Base-by-base conservation (phyloP, 176 grass and related monocot species). In the Musa schizocarpa region DNA sequence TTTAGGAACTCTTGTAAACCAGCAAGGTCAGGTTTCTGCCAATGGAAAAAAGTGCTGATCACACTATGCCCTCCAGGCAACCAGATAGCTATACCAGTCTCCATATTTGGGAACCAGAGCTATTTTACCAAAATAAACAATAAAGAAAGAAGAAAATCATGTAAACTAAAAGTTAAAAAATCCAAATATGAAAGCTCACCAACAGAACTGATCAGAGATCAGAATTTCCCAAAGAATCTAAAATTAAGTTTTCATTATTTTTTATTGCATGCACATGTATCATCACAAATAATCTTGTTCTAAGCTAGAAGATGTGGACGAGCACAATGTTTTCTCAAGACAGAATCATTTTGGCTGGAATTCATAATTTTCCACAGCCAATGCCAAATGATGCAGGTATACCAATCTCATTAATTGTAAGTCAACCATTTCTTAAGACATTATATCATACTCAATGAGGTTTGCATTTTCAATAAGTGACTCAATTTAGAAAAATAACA, bases 21-120 rank as follows among this genome's bases (percentile, higher is more conserved):
- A 73, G 81, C 76, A 55, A 71, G 43, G 20, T 61, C 68, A 11
- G 79, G 88, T 72, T 90, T 90, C 84, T 90, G 64, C 50, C 11
- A 26, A 65, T 25, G 22, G 9, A 52, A 48, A 50, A 70, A 50
- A 70, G 13, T 49, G 6, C 2, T 19, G 29, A 70, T 51, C 68
- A 70, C 8, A 52, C 8, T 10, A 68, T 13, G 10, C n/a, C 26
- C 65, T 43, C 11, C 24, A 70, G 20, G 29, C 43, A 70, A 51
- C 17, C 68, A 51, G 7, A 50, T 20, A 19, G 3, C 9, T 2
- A 70, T 13, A n/a, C 16, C 29, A 43, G 6, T 43, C 8, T n/a
- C 50, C 25, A 25, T 21, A 70, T 52, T 70, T 25, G 25, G 20
- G 34, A 65, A 51, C 19, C 51, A 16, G 51, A 70, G 16, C 68